phyloP scores from a whole-genome alignment of 2,329 filamentous ascomycete genomes.

The Ophiostoma sp. region DNA sequence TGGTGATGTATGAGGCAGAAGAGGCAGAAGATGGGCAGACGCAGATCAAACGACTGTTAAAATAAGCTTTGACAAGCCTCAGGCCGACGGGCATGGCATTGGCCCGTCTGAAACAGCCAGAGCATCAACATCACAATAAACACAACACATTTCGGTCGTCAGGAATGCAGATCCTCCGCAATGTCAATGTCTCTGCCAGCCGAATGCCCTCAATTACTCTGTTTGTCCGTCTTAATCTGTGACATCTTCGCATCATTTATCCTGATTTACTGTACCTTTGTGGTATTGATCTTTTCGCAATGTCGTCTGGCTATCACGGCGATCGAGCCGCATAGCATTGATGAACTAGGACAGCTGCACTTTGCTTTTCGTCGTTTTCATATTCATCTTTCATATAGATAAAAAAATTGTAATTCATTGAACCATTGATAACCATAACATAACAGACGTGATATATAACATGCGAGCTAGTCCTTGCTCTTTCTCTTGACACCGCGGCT shows the following conservation, averaged over 20 bases:
- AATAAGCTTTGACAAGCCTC: background rate
- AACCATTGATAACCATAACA: background rate
- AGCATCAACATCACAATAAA: background rate
- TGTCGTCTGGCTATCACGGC: too few species aligned
- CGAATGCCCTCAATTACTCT: background rate
- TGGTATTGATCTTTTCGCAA: too few species aligned
- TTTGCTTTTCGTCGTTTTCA: too few species aligned
- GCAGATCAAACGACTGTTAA: background rate
- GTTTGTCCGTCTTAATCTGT: too few species aligned
- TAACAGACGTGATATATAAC: conserved; percentile 11
- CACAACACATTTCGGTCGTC: background rate
- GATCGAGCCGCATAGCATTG: too few species aligned
- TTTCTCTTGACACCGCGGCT: conserved; percentile 5
- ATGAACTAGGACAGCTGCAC: too few species aligned
- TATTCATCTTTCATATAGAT: too few species aligned
- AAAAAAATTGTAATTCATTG: background rate
- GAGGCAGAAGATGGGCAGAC: background rate
- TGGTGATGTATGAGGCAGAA: background rate
- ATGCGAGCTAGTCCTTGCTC: conserved; percentile 9
- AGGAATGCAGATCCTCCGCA: background rate
- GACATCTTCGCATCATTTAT: background rate
- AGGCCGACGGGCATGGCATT: background rate
- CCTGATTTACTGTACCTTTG: background rate
- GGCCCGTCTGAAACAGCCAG: background rate
- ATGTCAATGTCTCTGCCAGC: background rate